phyloP scores from a whole-genome alignment of 148 eudicot species.

The Cornus kousa region DNA sequence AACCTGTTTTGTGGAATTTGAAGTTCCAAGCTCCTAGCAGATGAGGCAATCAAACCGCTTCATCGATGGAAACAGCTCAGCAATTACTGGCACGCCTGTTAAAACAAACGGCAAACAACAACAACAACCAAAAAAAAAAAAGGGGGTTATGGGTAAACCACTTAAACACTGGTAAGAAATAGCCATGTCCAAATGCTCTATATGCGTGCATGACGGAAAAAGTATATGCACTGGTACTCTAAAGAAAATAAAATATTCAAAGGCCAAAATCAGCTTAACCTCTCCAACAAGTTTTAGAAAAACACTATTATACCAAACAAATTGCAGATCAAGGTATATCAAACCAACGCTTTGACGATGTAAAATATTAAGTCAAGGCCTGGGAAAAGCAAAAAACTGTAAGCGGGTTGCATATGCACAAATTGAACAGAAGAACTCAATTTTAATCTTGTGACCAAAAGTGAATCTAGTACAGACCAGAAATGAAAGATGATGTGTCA shows the following conservation, averaged over 20 bases:
- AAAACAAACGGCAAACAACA: conserved; percentile 1
- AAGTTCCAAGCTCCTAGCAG: conserved; percentile 3
- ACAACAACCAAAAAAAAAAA: not conserved
- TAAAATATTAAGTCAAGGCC: not conserved
- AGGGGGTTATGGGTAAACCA: not conserved
- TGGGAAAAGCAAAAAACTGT: not conserved
- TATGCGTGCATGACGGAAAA: no score
- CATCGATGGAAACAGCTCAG: not conserved
- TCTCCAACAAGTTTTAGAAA: no score
- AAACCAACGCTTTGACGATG: no score
- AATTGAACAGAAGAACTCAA: not conserved
- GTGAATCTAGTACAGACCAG: not conserved
- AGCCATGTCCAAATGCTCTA: no score
- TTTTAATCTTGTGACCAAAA: not conserved
- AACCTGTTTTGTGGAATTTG: not conserved
- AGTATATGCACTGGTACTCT: no score
- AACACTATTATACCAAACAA: no score
- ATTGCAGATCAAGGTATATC: no score
- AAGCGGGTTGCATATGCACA: not conserved
- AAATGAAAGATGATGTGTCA: not conserved
- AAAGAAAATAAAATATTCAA: no score
- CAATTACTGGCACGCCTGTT: conserved; percentile 6
- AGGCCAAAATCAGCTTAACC: no score
- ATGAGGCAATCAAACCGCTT: conserved; percentile 1
- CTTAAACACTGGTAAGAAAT: not conserved